Percentiles rank a stretch among this genome's conserved stretches.
These are phyloP conservation scores for Sclerotinia subarctica DNA, from an alignment of 2,329 filamentous ascomycete genomes.

Conservation along the genomic window DNA sequence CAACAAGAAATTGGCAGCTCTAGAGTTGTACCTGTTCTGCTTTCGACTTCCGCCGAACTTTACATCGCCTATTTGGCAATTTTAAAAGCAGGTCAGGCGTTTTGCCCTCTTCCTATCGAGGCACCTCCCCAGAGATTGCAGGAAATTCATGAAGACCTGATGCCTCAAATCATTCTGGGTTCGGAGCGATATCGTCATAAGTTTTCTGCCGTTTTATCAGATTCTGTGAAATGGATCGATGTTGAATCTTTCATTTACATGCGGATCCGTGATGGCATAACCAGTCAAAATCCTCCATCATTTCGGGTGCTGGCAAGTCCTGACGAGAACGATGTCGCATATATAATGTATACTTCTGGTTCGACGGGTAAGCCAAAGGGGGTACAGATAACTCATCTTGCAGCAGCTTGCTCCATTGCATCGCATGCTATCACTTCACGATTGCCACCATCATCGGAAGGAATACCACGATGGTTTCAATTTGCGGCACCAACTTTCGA, in stretches of 20 bases:
- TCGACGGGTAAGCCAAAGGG: slow-evolving; percentile 26
- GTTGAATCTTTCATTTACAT: slow-evolving; percentile 10
- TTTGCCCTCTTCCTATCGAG: slow-evolving; percentile 40
- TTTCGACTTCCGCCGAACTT: slow-evolving; percentile 34
- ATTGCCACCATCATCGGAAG: slow-evolving; percentile 4
- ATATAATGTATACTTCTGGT: slow-evolving; percentile 25
- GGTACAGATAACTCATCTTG: slow-evolving; percentile 40
- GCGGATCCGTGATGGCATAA: neutral
- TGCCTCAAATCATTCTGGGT: neutral
- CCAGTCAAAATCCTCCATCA: neutral
- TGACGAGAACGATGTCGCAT: slow-evolving; percentile 13
- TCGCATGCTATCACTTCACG: neutral
- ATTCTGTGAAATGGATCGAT: slow-evolving; percentile 4
- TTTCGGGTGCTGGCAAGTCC: neutral
- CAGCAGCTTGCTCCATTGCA: slow-evolving; percentile 21
- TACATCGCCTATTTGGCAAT: slow-evolving; percentile 39
- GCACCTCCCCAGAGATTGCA: slow-evolving; percentile 21
- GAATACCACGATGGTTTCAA: slow-evolving; percentile 6
- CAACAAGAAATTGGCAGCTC: neutral
- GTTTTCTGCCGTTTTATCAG: neutral
- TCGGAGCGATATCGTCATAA: slow-evolving; percentile 2
- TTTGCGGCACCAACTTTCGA: slow-evolving; percentile 20
- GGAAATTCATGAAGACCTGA: neutral
- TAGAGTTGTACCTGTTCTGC: slow-evolving; percentile 3
- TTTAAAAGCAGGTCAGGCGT: slow-evolving; percentile 39